phyloP scores from a whole-genome alignment of 352 stramenopile genomes.

The Phytophthora aleatoria region DNA sequence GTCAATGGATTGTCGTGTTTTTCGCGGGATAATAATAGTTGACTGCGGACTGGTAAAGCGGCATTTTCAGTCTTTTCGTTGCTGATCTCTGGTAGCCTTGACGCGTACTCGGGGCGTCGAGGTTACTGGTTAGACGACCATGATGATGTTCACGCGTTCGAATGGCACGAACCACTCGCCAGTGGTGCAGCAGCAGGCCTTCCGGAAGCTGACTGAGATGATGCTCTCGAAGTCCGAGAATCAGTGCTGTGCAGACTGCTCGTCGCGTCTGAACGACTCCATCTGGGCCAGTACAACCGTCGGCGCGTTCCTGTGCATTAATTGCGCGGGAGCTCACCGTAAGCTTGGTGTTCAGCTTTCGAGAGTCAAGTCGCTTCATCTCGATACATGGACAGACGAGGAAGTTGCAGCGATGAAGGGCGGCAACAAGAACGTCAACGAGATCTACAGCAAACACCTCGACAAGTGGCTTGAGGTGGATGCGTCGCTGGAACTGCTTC shows the following conservation, averaged over 20 bases:
- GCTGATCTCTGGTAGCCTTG: not conserved
- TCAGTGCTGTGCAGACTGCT: conserved; percentile 83
- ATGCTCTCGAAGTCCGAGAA: conserved; percentile 66
- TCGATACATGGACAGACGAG: conserved; percentile 79
- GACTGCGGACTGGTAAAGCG: not conserved
- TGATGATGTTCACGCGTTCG: conserved; percentile 53
- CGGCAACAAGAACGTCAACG: conserved; percentile 71
- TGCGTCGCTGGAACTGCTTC: conserved; percentile 38
- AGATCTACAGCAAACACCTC: conserved; percentile 61
- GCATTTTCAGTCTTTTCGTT: conserved; percentile 12
- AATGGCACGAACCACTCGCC: conserved; percentile 25
- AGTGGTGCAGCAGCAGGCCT: conserved; percentile 41
- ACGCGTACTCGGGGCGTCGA: not conserved
- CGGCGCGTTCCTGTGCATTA: conserved; percentile 94
- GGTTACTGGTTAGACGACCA: conserved; percentile 6
- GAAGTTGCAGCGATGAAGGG: conserved; percentile 74
- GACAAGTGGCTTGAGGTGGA: conserved; percentile 62
- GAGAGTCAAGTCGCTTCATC: conserved; percentile 78
- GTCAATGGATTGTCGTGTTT: conserved; percentile 2
- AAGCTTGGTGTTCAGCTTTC: conserved; percentile 96
- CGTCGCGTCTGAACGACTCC: conserved; percentile 65
- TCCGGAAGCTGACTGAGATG: conserved; percentile 67
- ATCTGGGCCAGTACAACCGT: conserved; percentile 96
- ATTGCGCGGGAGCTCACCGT: conserved; percentile 95
- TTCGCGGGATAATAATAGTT: conserved; percentile 29